Percentiles rank a stretch among this genome's conserved stretches.
phyloP scores from a whole-genome alignment of 2,329 filamentous ascomycete genomes.

The Helminthosporium solani region DNA sequence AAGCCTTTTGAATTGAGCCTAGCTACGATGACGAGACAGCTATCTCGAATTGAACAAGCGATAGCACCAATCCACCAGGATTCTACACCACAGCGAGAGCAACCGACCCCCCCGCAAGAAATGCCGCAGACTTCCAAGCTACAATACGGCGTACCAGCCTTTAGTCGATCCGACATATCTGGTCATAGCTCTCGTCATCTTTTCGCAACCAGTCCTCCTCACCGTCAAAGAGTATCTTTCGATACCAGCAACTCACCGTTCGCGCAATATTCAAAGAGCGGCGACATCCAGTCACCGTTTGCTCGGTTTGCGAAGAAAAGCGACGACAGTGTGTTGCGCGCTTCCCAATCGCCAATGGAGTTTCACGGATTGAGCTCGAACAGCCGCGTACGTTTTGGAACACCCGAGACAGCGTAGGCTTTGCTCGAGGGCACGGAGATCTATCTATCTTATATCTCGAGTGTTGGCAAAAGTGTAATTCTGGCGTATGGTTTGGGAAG shows the following conservation, averaged over 20 bases:
- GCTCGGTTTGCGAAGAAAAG: neutral
- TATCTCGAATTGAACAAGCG: conserved; percentile 1
- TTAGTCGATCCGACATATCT: neutral
- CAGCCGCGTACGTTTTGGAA: neutral
- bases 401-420: neutral
- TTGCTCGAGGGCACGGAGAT: no score
- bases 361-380: neutral
- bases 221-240: conserved; percentile 3
- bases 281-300: conserved; percentile 7
- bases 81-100: no score
- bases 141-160: neutral
- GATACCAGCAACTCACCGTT: conserved; percentile 7
- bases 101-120: no score
- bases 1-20: neutral
- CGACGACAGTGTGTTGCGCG: neutral
- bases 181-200: conserved; percentile 1
- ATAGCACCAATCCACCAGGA: no score
- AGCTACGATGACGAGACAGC: neutral
- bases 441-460: no score
- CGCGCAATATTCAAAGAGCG: conserved; percentile 7
- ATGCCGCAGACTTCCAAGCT: neutral
- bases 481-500: no score
- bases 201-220: conserved; percentile 5
- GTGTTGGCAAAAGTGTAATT: no score
- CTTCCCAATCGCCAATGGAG: neutral